phyloP scores from a whole-genome alignment of 2,329 filamentous ascomycete genomes.

The Rhexocercosporidium sp. region DNA sequence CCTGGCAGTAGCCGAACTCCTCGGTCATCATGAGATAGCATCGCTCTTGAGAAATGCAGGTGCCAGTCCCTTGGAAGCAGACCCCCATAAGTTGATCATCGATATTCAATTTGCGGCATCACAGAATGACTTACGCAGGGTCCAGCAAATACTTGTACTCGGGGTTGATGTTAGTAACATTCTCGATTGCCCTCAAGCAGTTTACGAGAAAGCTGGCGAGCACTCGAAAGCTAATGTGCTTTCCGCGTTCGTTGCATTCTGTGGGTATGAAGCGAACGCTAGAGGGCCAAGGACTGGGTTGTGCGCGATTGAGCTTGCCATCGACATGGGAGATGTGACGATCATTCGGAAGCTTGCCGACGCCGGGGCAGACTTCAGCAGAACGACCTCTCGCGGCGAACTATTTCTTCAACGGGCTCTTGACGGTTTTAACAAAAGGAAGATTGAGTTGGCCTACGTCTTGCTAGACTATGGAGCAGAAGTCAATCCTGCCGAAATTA shows the following conservation, averaged over 20 bases:
- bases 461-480: slow-evolving; percentile 6
- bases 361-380: neutral
- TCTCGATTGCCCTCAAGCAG: neutral
- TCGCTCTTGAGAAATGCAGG: neutral
- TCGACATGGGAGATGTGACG: neutral
- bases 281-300: neutral
- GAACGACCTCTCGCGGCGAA: neutral
- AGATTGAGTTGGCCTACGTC: neutral
- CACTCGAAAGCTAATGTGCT: neutral
- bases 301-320: neutral
- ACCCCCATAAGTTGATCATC: neutral
- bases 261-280: neutral
- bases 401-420: neutral
- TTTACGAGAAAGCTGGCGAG: neutral
- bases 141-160: neutral
- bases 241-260: neutral
- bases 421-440: too few relatives aligned
- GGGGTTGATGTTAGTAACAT: neutral
- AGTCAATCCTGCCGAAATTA: too few relatives aligned
- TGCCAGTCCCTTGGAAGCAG: neutral
- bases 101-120: neutral
- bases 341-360: neutral
- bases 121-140: neutral
- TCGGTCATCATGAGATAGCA: neutral
- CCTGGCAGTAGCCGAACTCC: neutral